phyloP scores from a whole-genome alignment of 805 yeast species.

The Ogataea chonburiensis region DNA sequence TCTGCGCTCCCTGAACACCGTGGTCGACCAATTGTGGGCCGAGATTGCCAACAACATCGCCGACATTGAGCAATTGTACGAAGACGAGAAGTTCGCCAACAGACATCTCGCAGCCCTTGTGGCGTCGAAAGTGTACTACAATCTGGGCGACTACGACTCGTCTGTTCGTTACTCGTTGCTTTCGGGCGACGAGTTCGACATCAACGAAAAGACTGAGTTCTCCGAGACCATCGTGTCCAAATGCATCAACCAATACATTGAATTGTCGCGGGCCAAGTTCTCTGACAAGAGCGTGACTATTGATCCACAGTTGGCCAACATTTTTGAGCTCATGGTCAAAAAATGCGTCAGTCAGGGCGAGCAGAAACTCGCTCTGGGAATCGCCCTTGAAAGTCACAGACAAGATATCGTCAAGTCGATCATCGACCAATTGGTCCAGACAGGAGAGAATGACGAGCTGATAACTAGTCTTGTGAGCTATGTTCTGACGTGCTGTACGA shows the following conservation, averaged over 20 bases:
- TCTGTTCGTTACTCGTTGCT: conserved; percentile 86
- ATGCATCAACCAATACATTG: conserved; percentile 81
- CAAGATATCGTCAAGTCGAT: conserved; percentile 72
- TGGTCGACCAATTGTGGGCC: conserved; percentile 94
- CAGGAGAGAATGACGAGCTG: conserved; percentile 46
- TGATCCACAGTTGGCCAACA: conserved; percentile 60
- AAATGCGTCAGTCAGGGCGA: conserved; percentile 76
- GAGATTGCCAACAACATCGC: conserved; percentile 89
- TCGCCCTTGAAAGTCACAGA: conserved; percentile 84
- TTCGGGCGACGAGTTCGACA: conserved; percentile 77
- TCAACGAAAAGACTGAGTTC: conserved; percentile 76
- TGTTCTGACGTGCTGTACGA: conserved; percentile 69
- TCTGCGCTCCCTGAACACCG: conserved; percentile 69
- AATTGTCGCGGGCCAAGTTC: conserved; percentile 53
- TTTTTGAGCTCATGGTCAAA: conserved; percentile 84
- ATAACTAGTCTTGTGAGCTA: conserved; percentile 63
- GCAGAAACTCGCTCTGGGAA: conserved; percentile 79
- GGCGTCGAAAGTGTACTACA: conserved; percentile 86
- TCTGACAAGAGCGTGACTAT: conserved; percentile 35
- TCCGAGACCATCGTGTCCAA: conserved; percentile 92
- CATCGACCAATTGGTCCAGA: conserved; percentile 40
- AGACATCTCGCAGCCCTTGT: conserved; percentile 86
- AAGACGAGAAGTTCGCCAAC: conserved; percentile 68
- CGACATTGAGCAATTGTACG: conserved; percentile 88
- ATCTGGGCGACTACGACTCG: conserved; percentile 89